Evolutionary conservation across 208 protist species (phyloP), one percentile per base, ranked within the genome.

Genomic region (Leishmania lainsoni): DNA sequence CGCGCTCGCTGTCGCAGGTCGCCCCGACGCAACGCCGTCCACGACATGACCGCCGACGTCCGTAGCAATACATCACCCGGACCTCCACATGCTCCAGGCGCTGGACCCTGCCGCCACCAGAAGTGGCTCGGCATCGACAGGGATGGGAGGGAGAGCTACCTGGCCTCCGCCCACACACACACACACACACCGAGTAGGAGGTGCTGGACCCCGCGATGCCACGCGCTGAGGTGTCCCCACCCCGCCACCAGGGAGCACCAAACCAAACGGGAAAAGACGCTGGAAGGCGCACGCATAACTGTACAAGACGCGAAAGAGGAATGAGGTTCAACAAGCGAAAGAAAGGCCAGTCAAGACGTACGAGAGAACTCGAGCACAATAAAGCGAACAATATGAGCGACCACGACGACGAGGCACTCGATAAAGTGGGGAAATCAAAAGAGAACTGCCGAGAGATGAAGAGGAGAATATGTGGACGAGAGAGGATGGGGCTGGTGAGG

Each of bases 351-450:
- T n/a, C 29, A 56, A 73, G 32, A 45, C 5, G n/a, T 14, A 45
- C 45, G 45, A 66, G 9, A 45, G 42, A 45, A 45, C 42, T 70
- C n/a, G 49, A 48, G 71, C n/a, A 80, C 56, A 63, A 79, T 79
- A 65, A 76, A 71, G 54, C 17, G 17, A n/a, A 49, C 14, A 10
- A 35, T 35, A n/a, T 29, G 17, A 39, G 20, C 66, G 5, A 71
- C 39, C 66, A 17, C 4, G 10, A 71, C 20, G 39, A 14, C 20
- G 20, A 26, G 66, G 32, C 39, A 2, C 3, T 9, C n/a, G 76
- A 42, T 26, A 86, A 61, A 4, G 68, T 68, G 75, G 58, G 32
- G 75, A 76, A 76, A 32, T 70, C 29, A 61, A 65, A 74, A n/a
- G n/a, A 79, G 26, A 75, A 32, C 20, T 26, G 22, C 1, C 45